Percentiles rank a stretch among this genome's conserved stretches.
Conservation (phyloP, 2,329 filamentous ascomycete species). For the Fusarium pseudograminearum region DNA sequence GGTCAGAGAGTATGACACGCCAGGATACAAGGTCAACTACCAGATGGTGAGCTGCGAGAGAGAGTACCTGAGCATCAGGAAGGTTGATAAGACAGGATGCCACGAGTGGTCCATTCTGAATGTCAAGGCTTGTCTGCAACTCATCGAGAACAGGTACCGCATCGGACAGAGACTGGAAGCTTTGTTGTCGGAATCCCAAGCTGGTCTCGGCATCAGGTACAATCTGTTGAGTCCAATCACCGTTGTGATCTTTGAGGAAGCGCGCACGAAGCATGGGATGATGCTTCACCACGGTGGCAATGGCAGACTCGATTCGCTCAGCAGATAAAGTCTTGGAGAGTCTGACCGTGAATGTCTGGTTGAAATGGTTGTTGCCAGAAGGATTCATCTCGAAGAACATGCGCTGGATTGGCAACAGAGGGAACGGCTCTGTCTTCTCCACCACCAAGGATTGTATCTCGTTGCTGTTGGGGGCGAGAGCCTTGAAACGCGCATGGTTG, state of each 20-base stretch:
- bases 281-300: background rate
- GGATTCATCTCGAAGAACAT: conserved; percentile 8
- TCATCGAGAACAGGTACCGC: background rate
- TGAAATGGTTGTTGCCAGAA: background rate
- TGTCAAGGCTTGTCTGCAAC: background rate
- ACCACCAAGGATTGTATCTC: background rate
- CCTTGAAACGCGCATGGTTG: background rate
- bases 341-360: background rate
- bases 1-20: background rate
- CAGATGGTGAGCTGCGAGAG: background rate
- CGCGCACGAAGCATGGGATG: background rate
- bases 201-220: background rate
- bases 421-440: background rate
- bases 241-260: background rate
- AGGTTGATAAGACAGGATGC: background rate
- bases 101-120: background rate
- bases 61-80: background rate
- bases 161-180: background rate
- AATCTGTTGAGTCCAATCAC: background rate
- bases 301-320: background rate
- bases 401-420: background rate
- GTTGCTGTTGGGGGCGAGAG: background rate
- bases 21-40: background rate
- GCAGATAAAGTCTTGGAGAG: background rate
- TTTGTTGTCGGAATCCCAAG: background rate